A percentile compares a stretch with the other conserved stretches of the same genome.
Conservation (phyloP, 768 basidiomycete genomes). For the Serendipita vermifera region DNA sequence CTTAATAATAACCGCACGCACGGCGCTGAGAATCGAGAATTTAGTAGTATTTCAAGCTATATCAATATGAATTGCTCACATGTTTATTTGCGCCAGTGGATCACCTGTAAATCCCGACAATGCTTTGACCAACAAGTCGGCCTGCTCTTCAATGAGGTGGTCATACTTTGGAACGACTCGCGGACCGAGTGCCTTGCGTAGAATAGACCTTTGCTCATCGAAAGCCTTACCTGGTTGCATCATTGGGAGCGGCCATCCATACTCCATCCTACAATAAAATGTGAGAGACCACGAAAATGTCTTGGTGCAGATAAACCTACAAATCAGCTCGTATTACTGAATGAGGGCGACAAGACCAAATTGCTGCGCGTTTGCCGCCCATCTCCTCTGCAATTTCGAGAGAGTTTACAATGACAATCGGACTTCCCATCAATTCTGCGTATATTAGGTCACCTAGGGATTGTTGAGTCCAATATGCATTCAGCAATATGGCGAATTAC, state of each 20-base stretch:
- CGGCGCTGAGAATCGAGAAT: background rate
- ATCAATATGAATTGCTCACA: background rate
- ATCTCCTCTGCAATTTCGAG: conserved; percentile 14
- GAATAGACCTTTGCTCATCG: background rate
- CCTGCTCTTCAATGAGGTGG: background rate
- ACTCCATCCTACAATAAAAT: background rate
- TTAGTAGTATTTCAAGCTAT: background rate
- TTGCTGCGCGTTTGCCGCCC: conserved; percentile 15
- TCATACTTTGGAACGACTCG: background rate
- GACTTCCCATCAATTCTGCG: conserved; percentile 16
- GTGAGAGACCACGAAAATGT: too few relatives aligned
- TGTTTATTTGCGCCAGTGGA: background rate
- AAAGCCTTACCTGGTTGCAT: background rate
- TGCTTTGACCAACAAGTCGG: background rate
- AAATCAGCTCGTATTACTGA: too few relatives aligned
- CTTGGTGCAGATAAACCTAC: too few relatives aligned
- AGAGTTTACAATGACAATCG: conserved; percentile 17
- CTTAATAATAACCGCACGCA: background rate
- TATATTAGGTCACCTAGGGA: conserved; percentile 18
- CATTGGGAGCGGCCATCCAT: background rate
- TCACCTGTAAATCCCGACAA: background rate
- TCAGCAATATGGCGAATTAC: too few relatives aligned
- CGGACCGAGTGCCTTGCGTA: background rate
- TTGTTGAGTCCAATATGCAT: too few relatives aligned
- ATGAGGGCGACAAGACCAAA: conserved; percentile 17